Percentiles rank a stretch among this genome's conserved stretches.
These are phyloP conservation scores for Pueraria montana DNA, from an alignment of 306 rosid genomes.

Conservation along the genomic window DNA sequence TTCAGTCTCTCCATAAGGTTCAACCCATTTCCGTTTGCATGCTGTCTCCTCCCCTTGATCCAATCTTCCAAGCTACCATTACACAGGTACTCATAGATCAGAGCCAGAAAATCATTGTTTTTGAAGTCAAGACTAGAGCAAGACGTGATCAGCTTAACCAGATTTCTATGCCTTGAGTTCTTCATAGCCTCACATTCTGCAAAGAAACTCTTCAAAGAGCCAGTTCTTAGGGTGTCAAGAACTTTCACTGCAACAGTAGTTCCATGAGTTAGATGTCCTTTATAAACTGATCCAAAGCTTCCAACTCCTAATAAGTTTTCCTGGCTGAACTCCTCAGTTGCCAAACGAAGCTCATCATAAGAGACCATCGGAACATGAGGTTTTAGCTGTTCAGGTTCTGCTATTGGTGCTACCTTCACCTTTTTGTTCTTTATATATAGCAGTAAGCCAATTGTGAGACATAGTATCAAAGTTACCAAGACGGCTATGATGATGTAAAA, in stretches of 20 bases:
- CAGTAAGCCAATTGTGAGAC: conserved; percentile 49
- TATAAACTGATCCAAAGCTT: conserved; percentile 76
- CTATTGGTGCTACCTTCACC: conserved; percentile 32
- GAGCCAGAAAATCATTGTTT: conserved; percentile 70
- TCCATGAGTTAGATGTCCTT: conserved; percentile 64
- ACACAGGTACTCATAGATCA: conserved; percentile 70
- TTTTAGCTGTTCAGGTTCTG: conserved; percentile 29
- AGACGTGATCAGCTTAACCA: conserved; percentile 75
- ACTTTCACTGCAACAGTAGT: conserved; percentile 73
- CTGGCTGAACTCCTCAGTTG: conserved; percentile 66
- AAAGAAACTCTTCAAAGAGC: conserved; percentile 71
- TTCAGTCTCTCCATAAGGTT: conserved; percentile 70
- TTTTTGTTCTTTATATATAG: conserved; percentile 51
- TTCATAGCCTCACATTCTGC: conserved; percentile 81
- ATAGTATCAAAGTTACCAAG: conserved; percentile 45
- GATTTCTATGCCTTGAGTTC: conserved; percentile 74
- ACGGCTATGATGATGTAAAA: conserved; percentile 40
- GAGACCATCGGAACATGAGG: conserved; percentile 62
- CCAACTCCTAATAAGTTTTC: conserved; percentile 67
- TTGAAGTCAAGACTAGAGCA: conserved; percentile 77
- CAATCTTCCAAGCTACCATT: conserved; percentile 86
- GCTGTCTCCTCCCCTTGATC: conserved; percentile 63
- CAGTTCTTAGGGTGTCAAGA: conserved; percentile 57
- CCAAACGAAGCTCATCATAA: conserved; percentile 66
- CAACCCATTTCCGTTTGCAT: conserved; percentile 59